These are phyloP conservation scores for Solanum neorickii DNA, from an alignment of 257 asterid species.

Conservation along the genomic window DNA sequence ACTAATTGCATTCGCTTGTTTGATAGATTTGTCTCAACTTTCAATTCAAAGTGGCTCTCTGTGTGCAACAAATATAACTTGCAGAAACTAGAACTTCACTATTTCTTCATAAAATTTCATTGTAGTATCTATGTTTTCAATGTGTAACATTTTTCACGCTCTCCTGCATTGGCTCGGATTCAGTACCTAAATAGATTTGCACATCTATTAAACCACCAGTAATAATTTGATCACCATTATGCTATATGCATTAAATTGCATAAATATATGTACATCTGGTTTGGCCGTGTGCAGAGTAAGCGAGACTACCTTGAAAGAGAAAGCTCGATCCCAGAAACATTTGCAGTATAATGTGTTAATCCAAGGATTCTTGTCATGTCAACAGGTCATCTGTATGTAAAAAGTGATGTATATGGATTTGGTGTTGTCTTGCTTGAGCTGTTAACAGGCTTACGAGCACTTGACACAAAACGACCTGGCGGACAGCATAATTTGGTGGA, in stretches of 20 bases:
- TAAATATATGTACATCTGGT: neutral
- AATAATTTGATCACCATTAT: neutral
- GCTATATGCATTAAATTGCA: neutral
- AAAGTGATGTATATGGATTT: constrained; percentile 40
- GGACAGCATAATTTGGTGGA: constrained; percentile 25
- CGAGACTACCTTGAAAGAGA: neutral
- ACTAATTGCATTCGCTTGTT: neutral
- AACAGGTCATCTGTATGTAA: constrained; percentile 34
- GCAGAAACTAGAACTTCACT: neutral
- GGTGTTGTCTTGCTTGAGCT: constrained; percentile 38
- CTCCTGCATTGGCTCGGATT: neutral
- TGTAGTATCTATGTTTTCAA: neutral
- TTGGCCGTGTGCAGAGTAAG: neutral
- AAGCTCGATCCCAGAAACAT: neutral
- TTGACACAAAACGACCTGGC: constrained; percentile 21
- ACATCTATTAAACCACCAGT: neutral
- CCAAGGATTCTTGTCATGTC: neutral
- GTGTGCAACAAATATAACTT: neutral
- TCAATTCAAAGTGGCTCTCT: neutral
- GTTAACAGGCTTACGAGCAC: constrained; percentile 29
- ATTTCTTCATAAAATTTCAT: neutral
- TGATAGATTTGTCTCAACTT: neutral
- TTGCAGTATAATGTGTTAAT: neutral
- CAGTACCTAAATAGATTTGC: neutral
- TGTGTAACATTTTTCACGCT: neutral